Percentiles rank a stretch among this genome's conserved stretches.
phyloP scores from a whole-genome alignment of 768 basidiomycete species.

The Rhodosporidiobolus sp. region DNA sequence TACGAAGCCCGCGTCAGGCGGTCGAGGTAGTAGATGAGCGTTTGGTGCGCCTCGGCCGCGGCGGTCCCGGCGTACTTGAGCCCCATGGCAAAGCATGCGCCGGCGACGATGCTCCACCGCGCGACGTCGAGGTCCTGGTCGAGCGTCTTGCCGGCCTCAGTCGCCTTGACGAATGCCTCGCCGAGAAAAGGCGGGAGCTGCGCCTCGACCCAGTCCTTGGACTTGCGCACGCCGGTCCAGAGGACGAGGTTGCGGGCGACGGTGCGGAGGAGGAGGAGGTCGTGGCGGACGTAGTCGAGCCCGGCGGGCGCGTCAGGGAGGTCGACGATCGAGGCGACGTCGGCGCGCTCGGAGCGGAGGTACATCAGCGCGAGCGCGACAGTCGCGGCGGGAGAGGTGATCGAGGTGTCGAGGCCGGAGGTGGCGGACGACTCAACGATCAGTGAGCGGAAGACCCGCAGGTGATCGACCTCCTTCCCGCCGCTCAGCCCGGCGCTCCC shows the following conservation, averaged over 20 bases:
- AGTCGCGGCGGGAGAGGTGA: conserved; percentile 87
- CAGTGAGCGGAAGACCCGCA: conserved; percentile 25
- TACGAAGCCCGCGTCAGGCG: conserved; percentile 69
- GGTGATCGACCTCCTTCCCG: conserved; percentile 20
- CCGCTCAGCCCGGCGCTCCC: background rate
- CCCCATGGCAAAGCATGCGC: conserved; percentile 84
- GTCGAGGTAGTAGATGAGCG: conserved; percentile 78
- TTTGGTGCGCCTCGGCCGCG: conserved; percentile 76
- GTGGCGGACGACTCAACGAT: conserved; percentile 17
- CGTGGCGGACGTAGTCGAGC: conserved; percentile 81
- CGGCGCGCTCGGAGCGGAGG: conserved; percentile 73
- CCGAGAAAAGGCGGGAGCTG: conserved; percentile 70
- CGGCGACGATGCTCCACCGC: conserved; percentile 85
- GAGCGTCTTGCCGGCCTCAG: conserved; percentile 61
- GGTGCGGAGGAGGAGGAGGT: conserved; percentile 76
- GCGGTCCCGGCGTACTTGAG: conserved; percentile 94
- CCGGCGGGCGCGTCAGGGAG: conserved; percentile 76
- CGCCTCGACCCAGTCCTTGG: conserved; percentile 48
- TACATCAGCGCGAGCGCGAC: conserved; percentile 91
- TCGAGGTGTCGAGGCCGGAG: conserved; percentile 67
- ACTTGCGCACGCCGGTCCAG: conserved; percentile 75
- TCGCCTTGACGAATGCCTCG: conserved; percentile 58
- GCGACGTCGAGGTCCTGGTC: conserved; percentile 65
- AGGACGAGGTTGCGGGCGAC: conserved; percentile 75
- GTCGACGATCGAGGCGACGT: conserved; percentile 78